Evolutionary conservation across 352 stramenopile genomes (phyloP).

Genomic region (Peronospora belbahrii): DNA sequence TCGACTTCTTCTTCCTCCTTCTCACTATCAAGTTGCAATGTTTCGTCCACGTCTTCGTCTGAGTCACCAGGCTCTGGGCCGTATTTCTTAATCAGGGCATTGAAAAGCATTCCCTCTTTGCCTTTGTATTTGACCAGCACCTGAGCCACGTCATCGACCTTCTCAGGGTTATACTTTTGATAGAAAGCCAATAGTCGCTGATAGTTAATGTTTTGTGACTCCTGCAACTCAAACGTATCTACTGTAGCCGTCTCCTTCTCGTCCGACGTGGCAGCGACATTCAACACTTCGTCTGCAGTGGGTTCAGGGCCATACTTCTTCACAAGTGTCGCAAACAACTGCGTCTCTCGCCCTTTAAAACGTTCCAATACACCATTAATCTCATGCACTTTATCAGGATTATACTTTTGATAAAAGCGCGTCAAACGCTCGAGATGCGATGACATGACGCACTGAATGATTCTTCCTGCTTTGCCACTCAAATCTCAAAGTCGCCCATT

Average conservation of each 20-base stretch:
- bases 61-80: conserved; percentile 71
- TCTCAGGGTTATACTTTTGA: conserved; percentile 76
- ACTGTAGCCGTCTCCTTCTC: conserved; percentile 18
- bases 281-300: conserved; percentile 38
- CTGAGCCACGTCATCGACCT: conserved; percentile 50
- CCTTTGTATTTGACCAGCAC: conserved; percentile 76
- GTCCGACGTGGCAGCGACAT: conserved; percentile 3
- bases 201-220: conserved; percentile 50
- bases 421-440: conserved; percentile 55
- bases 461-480: conserved; percentile 13
- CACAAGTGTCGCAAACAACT: conserved; percentile 64
- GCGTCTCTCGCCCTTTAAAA: conserved; percentile 66
- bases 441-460: conserved; percentile 34
- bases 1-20: conserved; percentile 46
- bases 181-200: conserved; percentile 71
- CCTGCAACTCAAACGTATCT: neutral
- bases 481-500: no score
- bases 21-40: no score
- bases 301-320: conserved; percentile 82
- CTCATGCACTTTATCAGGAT: conserved; percentile 74
- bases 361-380: conserved; percentile 76
- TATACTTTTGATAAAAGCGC: conserved; percentile 85
- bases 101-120: conserved; percentile 74
- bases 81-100: conserved; percentile 81
- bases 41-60: conserved; percentile 52